A percentile compares a stretch with the other conserved stretches of the same genome.
These are phyloP conservation scores for Neurospora crassa DNA, from an alignment of 2,329 filamentous ascomycete species.

Conservation along the genomic window DNA sequence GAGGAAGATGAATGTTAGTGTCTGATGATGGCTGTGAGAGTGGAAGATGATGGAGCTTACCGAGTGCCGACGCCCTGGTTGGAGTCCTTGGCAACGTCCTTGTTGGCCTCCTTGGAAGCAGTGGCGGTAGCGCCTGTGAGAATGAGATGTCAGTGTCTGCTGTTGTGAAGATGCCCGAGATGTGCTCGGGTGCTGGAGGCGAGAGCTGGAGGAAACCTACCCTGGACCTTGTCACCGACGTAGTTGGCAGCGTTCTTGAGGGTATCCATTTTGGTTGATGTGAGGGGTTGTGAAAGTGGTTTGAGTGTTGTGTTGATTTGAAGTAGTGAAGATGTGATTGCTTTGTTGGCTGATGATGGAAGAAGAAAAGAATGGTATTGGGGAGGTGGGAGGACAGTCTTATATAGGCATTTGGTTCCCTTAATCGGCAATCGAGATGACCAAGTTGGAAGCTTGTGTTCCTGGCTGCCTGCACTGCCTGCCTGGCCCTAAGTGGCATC, in stretches of 20 bases:
- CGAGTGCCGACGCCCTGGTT: constrained; percentile 37
- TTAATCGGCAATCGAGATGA: not conserved
- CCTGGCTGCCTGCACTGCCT: not conserved
- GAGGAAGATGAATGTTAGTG: constrained; percentile 3
- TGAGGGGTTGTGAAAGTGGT: constrained; percentile 7
- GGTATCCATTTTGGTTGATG: constrained; percentile 28
- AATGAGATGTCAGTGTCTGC: constrained; percentile 8
- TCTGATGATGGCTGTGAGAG: not conserved
- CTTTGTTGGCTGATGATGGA: not conserved
- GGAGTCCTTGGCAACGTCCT: constrained; percentile 46
- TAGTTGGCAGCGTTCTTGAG: constrained; percentile 47
- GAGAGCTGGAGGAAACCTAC: constrained; percentile 16
- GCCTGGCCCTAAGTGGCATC: not conserved
- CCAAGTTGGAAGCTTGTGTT: not conserved
- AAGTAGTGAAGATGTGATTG: constrained; percentile 6
- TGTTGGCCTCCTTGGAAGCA: constrained; percentile 51
- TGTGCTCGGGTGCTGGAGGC: not conserved
- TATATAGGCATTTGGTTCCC: not conserved
- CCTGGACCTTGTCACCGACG: constrained; percentile 46
- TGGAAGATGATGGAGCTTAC: constrained; percentile 18
- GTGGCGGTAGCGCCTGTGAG: constrained; percentile 25
- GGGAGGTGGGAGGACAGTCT: not conserved
- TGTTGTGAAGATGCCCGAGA: not conserved
- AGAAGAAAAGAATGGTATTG: not conserved
- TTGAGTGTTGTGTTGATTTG: constrained; percentile 8